These are phyloP conservation scores for Cyberlindnera xishuangbannaensis DNA, from an alignment of 805 yeast genomes.

Conservation along the genomic window DNA sequence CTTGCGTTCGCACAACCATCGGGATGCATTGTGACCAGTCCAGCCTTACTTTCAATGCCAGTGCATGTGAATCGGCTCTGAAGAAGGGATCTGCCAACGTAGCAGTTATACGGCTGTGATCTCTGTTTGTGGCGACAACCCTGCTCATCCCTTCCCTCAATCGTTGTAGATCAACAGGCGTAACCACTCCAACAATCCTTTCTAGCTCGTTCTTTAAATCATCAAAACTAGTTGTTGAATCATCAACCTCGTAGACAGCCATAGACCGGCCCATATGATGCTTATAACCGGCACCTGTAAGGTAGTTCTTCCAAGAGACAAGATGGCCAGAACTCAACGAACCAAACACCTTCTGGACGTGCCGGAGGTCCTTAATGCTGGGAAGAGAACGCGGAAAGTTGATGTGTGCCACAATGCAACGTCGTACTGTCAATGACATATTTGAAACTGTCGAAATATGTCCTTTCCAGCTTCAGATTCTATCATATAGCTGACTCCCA, in stretches of 20 bases:
- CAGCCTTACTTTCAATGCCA: constrained; percentile 2
- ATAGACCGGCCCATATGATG: constrained; percentile 9
- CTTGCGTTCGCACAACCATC: constrained; percentile 9
- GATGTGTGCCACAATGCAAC: constrained; percentile 5
- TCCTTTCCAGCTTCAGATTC: too few relatives aligned
- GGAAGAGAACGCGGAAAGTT: constrained; percentile 6
- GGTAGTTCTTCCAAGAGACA: constrained; percentile 8
- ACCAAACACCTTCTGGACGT: constrained; percentile 5
- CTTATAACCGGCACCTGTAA: constrained; percentile 5
- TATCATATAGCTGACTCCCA: too few relatives aligned
- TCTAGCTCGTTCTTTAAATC: constrained; percentile 1
- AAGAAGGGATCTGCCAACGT: constrained; percentile 6
- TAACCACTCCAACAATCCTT: constrained; percentile 7
- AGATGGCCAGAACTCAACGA: constrained; percentile 3
- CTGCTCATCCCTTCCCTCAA: constrained; percentile 1
- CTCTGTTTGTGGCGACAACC: not conserved
- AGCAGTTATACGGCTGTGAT: not conserved
- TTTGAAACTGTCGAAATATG: too few relatives aligned
- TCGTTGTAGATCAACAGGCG: not conserved
- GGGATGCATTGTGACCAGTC: constrained; percentile 7
- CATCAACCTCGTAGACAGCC: constrained; percentile 5
- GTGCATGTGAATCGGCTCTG: not conserved
- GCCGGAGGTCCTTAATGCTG: constrained; percentile 6
- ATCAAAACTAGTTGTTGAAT: not conserved
- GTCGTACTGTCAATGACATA: too few relatives aligned